Evolutionary conservation across 2,329 filamentous ascomycete species (phyloP).

Genomic region (Trichophyton rubrum): DNA sequence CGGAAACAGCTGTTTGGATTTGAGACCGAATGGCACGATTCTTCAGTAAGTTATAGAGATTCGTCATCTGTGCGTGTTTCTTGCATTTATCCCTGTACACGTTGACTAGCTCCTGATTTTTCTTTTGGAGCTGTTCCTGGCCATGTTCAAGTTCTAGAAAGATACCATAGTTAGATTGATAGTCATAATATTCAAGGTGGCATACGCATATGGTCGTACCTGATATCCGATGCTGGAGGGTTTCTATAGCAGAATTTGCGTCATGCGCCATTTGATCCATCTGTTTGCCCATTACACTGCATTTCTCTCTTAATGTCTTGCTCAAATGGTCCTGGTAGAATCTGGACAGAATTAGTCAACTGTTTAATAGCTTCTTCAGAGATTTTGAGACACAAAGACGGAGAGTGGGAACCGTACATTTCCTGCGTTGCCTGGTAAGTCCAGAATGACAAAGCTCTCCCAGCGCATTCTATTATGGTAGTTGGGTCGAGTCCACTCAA

Average conservation of each 20-base stretch:
- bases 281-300: conserved; percentile 49
- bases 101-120: conserved; percentile 58
- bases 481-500: conserved; percentile 71
- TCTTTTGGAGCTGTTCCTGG: conserved; percentile 51
- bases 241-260: conserved; percentile 59
- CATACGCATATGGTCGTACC: conserved; percentile 30
- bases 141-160: conserved; percentile 45
- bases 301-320: conserved; percentile 61
- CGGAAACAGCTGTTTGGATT: conserved; percentile 43
- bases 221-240: conserved; percentile 51
- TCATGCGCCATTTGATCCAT: conserved; percentile 63
- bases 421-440: conserved; percentile 73
- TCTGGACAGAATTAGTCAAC: conserved; percentile 28
- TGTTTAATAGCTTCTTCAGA: background rate
- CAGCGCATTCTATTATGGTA: conserved; percentile 75
- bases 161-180: background rate
- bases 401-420: conserved; percentile 46
- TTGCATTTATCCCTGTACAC: conserved; percentile 58
- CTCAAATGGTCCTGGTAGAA: conserved; percentile 66
- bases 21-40: conserved; percentile 42
- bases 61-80: conserved; percentile 55
- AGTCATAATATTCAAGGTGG: background rate
- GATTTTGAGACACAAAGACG: background rate
- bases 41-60: conserved; percentile 46
- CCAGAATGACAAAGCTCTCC: conserved; percentile 70